Base-by-base conservation (phyloP, 257 asterid genomes). In the Petunia secreta region DNA sequence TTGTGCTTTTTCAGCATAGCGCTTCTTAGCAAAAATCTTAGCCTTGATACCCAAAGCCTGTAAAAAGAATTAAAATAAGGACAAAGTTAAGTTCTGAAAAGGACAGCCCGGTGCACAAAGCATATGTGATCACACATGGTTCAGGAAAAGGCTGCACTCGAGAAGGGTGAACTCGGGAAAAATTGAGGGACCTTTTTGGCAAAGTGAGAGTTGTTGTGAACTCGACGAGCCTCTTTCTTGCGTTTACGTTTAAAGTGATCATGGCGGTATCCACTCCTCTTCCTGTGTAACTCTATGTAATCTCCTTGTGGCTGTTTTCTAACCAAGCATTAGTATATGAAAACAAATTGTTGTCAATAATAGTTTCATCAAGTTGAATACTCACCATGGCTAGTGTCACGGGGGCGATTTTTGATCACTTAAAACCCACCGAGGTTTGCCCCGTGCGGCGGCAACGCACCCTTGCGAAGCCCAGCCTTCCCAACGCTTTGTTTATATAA, bases 1-100 rank as follows among this genome's bases (percentile, higher is more conserved):
- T 9, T 80, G 90, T 67, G 96, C 97, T 87, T 90, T 94, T 89
- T 94, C 96, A 5, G 93, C 87, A 80, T 94, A 94, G 46, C 91
- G 84, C 89, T 91, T 88, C 98, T 94, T 94, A 41, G 96, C 88
- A 65, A 92, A 63, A 82, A 91, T 86, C 92, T 93, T 93, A 83
- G 97, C 99, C 97, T 93, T 95, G 14, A 95, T 90, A 88, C 99
- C 99, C 95, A 95, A 81, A 10, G 98, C 69, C 99, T 93, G 86
- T 75, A 36, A 25, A 25, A 4, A 79, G 60, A 71, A 44, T 60
- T 14, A 40, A 71, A 16, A 54, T 25, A 25, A 62, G 50, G 36
- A 81, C 10, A n/a, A 41, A 6, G 5, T 6, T 1, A 25, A 25
- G 25, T 25, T 25, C 25, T 25, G 25, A 25, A 25, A 55, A 4